These are phyloP conservation scores for Fagopyrum homotropicum DNA, from an alignment of 148 eudicot species.

Conservation along the genomic window DNA sequence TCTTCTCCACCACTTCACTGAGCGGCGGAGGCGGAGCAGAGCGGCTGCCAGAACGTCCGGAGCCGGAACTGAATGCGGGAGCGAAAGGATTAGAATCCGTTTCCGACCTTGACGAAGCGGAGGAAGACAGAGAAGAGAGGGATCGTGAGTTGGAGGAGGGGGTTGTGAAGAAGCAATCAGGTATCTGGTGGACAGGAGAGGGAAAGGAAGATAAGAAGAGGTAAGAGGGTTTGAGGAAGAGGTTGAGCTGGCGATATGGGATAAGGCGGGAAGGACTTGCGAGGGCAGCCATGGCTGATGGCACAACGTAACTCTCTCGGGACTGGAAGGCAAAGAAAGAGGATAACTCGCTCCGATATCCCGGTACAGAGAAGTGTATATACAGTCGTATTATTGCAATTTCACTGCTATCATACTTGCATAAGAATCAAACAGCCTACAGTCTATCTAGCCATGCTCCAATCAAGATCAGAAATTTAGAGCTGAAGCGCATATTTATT, in stretches of 20 bases:
- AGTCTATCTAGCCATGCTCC: too few species aligned
- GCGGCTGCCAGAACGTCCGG: slow-evolving; percentile 40
- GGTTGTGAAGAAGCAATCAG: background rate
- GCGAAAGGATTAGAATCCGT: slow-evolving; percentile 17
- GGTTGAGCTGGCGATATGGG: slow-evolving; percentile 30
- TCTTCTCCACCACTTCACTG: slow-evolving; percentile 29
- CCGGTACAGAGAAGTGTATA: too few species aligned
- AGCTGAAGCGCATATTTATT: too few species aligned
- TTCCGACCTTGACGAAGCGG: slow-evolving; percentile 17
- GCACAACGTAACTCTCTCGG: background rate
- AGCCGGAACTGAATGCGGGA: slow-evolving; percentile 16
- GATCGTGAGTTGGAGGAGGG: background rate
- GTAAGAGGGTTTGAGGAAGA: slow-evolving; percentile 18
- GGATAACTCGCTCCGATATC: background rate
- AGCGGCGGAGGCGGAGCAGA: slow-evolving; percentile 24
- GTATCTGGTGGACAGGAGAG: background rate
- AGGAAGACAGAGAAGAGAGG: slow-evolving; percentile 19
- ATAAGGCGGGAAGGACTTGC: slow-evolving; percentile 46
- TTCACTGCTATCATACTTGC: too few species aligned
- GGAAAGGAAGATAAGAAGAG: slow-evolving; percentile 8
- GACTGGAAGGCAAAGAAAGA: background rate
- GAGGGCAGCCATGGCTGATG: slow-evolving; percentile 16
- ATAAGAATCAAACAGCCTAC: too few species aligned
- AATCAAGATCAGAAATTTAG: too few species aligned
- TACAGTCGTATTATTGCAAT: too few species aligned